These are phyloP conservation scores for Tuber umbilicatum DNA, from an alignment of 495 filamentous ascomycete species.

Conservation along the genomic window DNA sequence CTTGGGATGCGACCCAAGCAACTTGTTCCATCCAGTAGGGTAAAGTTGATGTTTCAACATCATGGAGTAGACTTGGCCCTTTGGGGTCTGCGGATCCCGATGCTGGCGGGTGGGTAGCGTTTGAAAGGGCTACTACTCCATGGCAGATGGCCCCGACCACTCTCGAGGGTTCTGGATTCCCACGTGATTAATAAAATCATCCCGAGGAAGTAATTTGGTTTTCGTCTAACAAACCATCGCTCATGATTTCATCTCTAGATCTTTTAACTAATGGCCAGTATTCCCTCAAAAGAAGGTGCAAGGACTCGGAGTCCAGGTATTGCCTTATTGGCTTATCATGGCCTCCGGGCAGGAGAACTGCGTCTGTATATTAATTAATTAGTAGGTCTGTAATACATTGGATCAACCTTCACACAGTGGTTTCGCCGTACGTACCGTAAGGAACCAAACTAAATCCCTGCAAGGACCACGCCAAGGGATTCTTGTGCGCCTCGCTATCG, in stretches of 20 bases:
- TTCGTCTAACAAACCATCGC: slow-evolving; percentile 6
- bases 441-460: slow-evolving; percentile 20
- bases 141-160: slow-evolving; percentile 35
- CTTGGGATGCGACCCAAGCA: slow-evolving; percentile 32
- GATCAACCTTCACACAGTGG: not conserved
- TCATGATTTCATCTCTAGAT: not conserved
- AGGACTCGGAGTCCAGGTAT: slow-evolving; percentile 29
- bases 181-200: not conserved
- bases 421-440: slow-evolving; percentile 22
- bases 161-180: slow-evolving; percentile 16
- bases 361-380: slow-evolving; percentile 11
- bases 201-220: not conserved
- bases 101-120: slow-evolving; percentile 13
- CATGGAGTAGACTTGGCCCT: slow-evolving; percentile 19
- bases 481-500: slow-evolving; percentile 20
- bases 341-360: slow-evolving; percentile 23
- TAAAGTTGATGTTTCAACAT: slow-evolving; percentile 33
- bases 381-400: not conserved
- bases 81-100: not conserved
- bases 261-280: slow-evolving; percentile 17
- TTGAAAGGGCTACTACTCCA: slow-evolving; percentile 29
- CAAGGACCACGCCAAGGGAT: slow-evolving; percentile 16
- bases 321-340: slow-evolving; percentile 36
- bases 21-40: slow-evolving; percentile 34
- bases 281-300: slow-evolving; percentile 19